A percentile compares a stretch with the other conserved stretches of the same genome.
Evolutionary conservation across 1,284 basidiomycete genomes (phyloP).

Genomic region (Laetiporus sulphureus): DNA sequence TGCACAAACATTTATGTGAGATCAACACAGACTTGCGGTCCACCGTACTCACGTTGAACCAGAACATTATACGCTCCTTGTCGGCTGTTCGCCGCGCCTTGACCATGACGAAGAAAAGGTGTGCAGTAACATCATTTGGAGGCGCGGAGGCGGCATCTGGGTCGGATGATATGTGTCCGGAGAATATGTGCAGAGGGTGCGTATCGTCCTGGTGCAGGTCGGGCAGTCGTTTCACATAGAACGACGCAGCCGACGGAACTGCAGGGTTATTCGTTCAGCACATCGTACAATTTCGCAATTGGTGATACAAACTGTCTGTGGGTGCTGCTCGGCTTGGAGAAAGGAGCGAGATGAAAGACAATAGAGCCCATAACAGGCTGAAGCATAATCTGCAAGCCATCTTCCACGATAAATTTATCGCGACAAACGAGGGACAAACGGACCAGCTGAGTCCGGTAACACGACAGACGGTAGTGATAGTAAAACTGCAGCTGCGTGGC

Average conservation of each 20-base stretch:
- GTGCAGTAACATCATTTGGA: conserved; percentile 58
- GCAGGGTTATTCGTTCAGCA: no score
- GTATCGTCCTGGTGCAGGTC: conserved; percentile 65
- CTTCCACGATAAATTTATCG: no score
- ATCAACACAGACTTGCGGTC: background rate
- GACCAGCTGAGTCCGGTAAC: no score
- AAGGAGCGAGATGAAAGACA: background rate
- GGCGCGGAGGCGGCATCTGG: conserved; percentile 48
- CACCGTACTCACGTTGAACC: conserved; percentile 94
- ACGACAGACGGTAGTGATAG: no score
- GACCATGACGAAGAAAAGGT: conserved; percentile 87
- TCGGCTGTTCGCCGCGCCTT: conserved; percentile 86
- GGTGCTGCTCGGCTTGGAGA: conserved; percentile 29
- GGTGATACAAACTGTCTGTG: conserved; percentile 35
- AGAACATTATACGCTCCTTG: conserved; percentile 86
- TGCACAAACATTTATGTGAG: background rate
- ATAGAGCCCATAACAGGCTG: conserved; percentile 4
- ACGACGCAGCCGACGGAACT: conserved; percentile 79
- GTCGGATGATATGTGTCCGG: conserved; percentile 79
- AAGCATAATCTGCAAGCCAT: conserved; percentile 1
- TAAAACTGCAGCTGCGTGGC: no score
- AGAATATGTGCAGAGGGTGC: conserved; percentile 73
- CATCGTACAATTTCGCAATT: no score
- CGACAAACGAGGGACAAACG: no score
- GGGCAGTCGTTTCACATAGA: conserved; percentile 76